Base-by-base conservation (phyloP, 257 asterid genomes). In the Oldenlandia corymbosa region DNA sequence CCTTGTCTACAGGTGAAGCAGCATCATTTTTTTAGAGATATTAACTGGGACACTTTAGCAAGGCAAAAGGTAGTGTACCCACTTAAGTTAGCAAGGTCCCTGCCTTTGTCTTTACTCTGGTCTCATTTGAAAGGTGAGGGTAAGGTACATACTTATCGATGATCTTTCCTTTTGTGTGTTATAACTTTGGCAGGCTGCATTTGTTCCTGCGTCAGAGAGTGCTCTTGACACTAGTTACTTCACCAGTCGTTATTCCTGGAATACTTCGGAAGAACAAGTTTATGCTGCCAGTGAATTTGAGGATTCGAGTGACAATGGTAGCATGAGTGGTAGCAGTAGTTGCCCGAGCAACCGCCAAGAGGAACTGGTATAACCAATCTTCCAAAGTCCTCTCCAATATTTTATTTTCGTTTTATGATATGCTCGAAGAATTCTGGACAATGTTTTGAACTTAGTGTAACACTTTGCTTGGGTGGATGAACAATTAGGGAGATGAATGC, bases 11-110 rank as follows among this genome's bases (percentile, higher is more conserved):
- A 92, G 99, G 99, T 93, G 80, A 93, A 93, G 83, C 88, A 82
- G 53, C 99, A 90, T 80, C 94, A 90, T 1, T 93, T 69, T 78
- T 93, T 93, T 81, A 75, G 88, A 80, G 91, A 93, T 79, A 93
- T 90, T 71, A 87, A 87, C 81, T 93, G 99, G 99, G 97, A 93
- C 77, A 93, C 99, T 6, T 91, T 93, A 66, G 99, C 96, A 48
- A 81, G 97, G 69, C 99, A 90, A 71, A 93, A 93, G 99, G 97
- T 89, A 66, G 28, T 78, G 46, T 68, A 27, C 7, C 36, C 37
- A 11, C 51, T 34, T 37, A 28, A 23, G 14, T 46, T 43, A 10
- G 23, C 50, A 45, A 18, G 8, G 18, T 23, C 51, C 53, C 24
- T 10, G 26, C 53, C 26, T 16, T 17, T 1, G 4, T 8, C 10